Evolutionary conservation across 2,329 filamentous ascomycete genomes (phyloP).

Genomic region (Aspergillus fructus): DNA sequence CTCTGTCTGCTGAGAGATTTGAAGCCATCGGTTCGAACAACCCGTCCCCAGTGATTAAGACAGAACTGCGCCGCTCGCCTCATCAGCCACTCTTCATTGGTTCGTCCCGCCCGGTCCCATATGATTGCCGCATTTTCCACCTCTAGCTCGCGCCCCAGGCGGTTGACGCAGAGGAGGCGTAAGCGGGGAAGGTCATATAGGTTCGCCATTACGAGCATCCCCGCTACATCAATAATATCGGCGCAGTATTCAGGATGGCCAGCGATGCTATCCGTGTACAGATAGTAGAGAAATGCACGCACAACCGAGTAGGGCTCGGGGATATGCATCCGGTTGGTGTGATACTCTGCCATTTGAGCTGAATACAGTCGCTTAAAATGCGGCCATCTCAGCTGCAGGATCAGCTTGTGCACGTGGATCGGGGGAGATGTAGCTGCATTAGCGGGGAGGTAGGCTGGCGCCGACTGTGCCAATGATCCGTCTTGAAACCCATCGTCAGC

Average conservation of each 20-base stretch:
- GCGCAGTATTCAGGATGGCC: slow-evolving; percentile 60
- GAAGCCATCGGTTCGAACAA: slow-evolving; percentile 88
- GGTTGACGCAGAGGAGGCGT: slow-evolving; percentile 84
- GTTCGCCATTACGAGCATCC: slow-evolving; percentile 94
- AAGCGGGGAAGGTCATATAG: slow-evolving; percentile 96
- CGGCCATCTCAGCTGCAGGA: slow-evolving; percentile 92
- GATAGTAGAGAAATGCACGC: slow-evolving; percentile 89
- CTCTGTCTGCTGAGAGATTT: slow-evolving; percentile 73
- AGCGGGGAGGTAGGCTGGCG: slow-evolving; percentile 34
- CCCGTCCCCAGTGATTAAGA: slow-evolving; percentile 88
- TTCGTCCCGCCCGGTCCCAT: slow-evolving; percentile 89
- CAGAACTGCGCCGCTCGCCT: slow-evolving; percentile 85
- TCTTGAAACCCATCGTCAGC: slow-evolving; percentile 56
- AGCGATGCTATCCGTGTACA: slow-evolving; percentile 90
- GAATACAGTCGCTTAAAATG: slow-evolving; percentile 92
- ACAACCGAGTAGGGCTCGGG: slow-evolving; percentile 94
- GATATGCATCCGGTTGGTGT: slow-evolving; percentile 96
- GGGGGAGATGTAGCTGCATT: slow-evolving; percentile 65
- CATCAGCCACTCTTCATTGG: slow-evolving; percentile 90
- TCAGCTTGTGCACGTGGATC: slow-evolving; percentile 93
- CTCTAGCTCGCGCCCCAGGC: slow-evolving; percentile 85
- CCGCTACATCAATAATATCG: slow-evolving; percentile 78
- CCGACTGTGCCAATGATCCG: slow-evolving; percentile 26
- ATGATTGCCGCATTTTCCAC: slow-evolving; percentile 93
- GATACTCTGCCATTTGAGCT: slow-evolving; percentile 95